A percentile compares a stretch with the other conserved stretches of the same genome.
These are phyloP conservation scores for Fusarium sp. DNA, from an alignment of 2,329 filamentous ascomycete species.

Conservation along the genomic window DNA sequence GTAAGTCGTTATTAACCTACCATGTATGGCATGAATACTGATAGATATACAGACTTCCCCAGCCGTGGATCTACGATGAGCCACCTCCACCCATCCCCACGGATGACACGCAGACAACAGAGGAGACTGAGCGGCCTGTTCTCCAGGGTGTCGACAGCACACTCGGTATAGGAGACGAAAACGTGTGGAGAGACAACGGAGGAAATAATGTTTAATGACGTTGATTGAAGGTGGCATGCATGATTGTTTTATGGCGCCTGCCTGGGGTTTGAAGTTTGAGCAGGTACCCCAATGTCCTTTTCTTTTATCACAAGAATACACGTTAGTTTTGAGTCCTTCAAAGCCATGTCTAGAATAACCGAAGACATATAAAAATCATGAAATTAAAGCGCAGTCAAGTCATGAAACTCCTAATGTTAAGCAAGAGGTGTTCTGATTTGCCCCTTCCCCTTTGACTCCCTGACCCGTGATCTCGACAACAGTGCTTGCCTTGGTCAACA, in stretches of 20 bases:
- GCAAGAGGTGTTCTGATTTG: not conserved
- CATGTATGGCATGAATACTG: slow-evolving; percentile 12
- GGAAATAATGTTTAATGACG: slow-evolving; percentile 37
- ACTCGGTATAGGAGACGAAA: slow-evolving; percentile 52
- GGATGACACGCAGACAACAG: slow-evolving; percentile 41
- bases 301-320: not conserved
- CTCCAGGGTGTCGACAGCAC: slow-evolving; percentile 49
- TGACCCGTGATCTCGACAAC: not conserved
- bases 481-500: not conserved
- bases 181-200: slow-evolving; percentile 49
- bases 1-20: slow-evolving; percentile 56
- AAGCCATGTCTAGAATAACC: not conserved
- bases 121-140: slow-evolving; percentile 40
- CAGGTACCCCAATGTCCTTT: not conserved
- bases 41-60: slow-evolving; percentile 63
- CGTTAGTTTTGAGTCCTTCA: not conserved
- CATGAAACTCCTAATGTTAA: not conserved
- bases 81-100: slow-evolving; percentile 54
- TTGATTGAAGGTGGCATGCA: slow-evolving; percentile 1
- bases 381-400: not conserved
- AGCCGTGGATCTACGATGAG: slow-evolving; percentile 74
- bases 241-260: slow-evolving; percentile 11
- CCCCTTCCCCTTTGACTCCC: not conserved
- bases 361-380: not conserved
- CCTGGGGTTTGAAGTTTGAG: slow-evolving; percentile 2